phyloP scores from a whole-genome alignment of 345 rosid species.

The Salix viminalis region DNA sequence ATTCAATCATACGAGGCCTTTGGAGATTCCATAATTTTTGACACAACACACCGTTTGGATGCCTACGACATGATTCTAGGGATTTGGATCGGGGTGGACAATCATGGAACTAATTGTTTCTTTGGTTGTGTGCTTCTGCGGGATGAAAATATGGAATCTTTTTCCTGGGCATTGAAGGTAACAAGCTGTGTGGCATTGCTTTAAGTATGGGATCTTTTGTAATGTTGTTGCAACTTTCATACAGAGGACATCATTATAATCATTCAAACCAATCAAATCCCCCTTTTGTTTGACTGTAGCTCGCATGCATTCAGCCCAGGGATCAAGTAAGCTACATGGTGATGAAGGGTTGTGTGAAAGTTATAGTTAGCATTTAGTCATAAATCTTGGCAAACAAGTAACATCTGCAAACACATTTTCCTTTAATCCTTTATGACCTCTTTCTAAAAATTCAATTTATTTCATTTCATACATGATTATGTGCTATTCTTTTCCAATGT shows the following conservation, averaged over 20 bases:
- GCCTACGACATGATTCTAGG: slow-evolving; percentile 57
- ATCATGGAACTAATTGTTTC: slow-evolving; percentile 46
- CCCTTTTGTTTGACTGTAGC: background rate
- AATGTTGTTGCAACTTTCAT: no score
- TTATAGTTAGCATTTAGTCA: background rate
- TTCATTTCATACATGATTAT: no score
- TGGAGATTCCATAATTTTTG: slow-evolving; percentile 55
- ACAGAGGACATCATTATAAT: background rate
- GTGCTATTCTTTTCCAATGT: no score
- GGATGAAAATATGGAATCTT: slow-evolving; percentile 52
- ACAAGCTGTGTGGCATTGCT: background rate
- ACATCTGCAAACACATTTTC: background rate
- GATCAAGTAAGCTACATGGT: background rate
- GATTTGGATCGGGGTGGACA: slow-evolving; percentile 55
- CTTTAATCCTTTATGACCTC: background rate
- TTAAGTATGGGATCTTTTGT: background rate
- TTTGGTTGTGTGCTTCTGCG: slow-evolving; percentile 50
- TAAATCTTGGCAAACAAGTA: no score
- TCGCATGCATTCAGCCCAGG: background rate
- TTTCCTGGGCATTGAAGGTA: slow-evolving; percentile 66
- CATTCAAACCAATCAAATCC: background rate
- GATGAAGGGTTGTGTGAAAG: background rate
- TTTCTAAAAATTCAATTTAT: no score
- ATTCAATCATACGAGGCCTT: slow-evolving; percentile 41
- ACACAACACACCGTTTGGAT: slow-evolving; percentile 52